phyloP scores from a whole-genome alignment of 2,329 filamentous ascomycete genomes.

The Fusarium virguliforme region DNA sequence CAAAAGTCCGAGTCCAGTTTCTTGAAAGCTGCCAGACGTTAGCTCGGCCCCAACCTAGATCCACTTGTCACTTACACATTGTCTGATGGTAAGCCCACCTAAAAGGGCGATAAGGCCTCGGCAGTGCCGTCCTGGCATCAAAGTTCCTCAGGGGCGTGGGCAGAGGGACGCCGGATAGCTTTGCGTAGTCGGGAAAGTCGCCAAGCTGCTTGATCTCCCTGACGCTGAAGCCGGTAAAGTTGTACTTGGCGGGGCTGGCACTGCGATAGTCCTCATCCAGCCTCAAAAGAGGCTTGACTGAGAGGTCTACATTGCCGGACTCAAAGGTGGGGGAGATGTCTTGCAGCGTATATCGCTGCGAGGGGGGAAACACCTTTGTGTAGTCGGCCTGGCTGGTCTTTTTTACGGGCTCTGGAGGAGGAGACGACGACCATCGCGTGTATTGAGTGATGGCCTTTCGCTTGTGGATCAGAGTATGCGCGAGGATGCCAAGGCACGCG shows the following conservation, averaged over 20 bases:
- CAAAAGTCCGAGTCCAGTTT: conserved; percentile 89
- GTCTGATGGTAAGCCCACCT: conserved; percentile 91
- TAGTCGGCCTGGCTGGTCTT: conserved; percentile 45
- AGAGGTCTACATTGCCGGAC: conserved; percentile 28
- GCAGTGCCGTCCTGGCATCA: conserved; percentile 76
- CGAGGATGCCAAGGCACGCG: conserved; percentile 37
- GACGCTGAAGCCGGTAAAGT: conserved; percentile 79
- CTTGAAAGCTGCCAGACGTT: conserved; percentile 71
- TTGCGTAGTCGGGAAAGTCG: conserved; percentile 84
- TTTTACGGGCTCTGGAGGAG: conserved; percentile 38
- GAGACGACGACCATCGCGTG: conserved; percentile 21
- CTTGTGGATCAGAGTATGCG: conserved; percentile 38
- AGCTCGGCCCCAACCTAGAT: conserved; percentile 51
- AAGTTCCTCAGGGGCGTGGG: conserved; percentile 77
- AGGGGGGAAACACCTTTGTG: conserved; percentile 49
- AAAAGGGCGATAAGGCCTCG: conserved; percentile 86
- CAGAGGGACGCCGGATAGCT: conserved; percentile 80
- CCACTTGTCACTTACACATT: conserved; percentile 75
- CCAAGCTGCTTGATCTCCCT: conserved; percentile 80
- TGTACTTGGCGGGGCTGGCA: conserved; percentile 62
- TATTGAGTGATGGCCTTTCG: conserved; percentile 40
- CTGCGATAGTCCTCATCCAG: conserved; percentile 56
- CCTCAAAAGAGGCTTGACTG: conserved; percentile 49
- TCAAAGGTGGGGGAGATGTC: conserved; percentile 23
- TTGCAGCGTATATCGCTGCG: conserved; percentile 41